Base-by-base conservation (phyloP, 805 yeast genomes). In the Myxozyma nipponensis region DNA sequence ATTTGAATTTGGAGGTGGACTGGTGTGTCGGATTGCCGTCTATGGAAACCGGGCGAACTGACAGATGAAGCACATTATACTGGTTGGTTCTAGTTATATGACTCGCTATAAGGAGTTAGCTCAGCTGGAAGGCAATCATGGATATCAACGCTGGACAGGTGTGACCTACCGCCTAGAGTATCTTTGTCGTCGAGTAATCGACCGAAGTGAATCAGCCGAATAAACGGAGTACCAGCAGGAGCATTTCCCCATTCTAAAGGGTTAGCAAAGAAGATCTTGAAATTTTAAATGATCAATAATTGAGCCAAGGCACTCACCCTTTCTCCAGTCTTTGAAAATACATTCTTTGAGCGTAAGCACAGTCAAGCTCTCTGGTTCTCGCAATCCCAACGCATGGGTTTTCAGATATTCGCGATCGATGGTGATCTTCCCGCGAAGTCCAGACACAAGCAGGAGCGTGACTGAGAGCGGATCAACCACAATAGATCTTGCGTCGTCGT, bases 11-110 rank as follows among this genome's bases (percentile, higher is more conserved):
- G 24, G 26, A 25, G 19, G 42, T n/a, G 5, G 42, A 22, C 15
- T n/a, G n/a, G 15, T 24, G 24, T 17, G 39, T 15, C 22, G 25
- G 35, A 13, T 13, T 22, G 6, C 42, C 51, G 13, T 39, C 58
- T 18, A 52, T 36, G 3, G 58, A 54, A 13, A 34, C 44, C 2
- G 58, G 58, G 18, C 58, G 48, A 17, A 52, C 46, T 6, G 58
- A 54, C 50, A 54, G 44, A 25, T 54, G 58, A 5, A 54, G 37
- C 13, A 54, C 58, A 34, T 54, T 54, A 46, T 40, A 47, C 51
- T 30, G 9, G 28, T 49, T 51, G 9, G 43, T 19, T 5, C 52
- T 34, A 13, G 57, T 21, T 3, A 54, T 38, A 22, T 47, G 39
- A 21, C 52, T 46, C 13, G 40, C 58, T 54, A 28, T 4, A 21